Conservation (phyloP, 2,329 filamentous ascomycete species). For the Clarireedia monteithiana region DNA sequence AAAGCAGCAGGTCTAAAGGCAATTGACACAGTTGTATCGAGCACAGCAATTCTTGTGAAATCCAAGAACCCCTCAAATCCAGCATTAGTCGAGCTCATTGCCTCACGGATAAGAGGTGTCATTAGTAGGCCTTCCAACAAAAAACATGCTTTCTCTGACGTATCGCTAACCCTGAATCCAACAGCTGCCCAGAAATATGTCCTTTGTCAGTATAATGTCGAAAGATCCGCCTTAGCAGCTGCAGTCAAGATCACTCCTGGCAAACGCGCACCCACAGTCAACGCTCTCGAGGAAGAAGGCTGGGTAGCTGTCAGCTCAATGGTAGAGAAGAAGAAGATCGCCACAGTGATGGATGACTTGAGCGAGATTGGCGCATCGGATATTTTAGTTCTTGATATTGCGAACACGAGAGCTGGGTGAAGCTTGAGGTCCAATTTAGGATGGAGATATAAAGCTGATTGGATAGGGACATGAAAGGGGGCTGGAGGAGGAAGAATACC, state of each 20-base stretch:
- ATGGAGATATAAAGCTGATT: background rate
- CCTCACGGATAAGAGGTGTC: conserved; percentile 81
- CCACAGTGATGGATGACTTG: conserved; percentile 30
- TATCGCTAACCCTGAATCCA: background rate
- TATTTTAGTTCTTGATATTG: conserved; percentile 30
- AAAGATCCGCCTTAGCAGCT: conserved; percentile 56
- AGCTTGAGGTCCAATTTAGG: background rate
- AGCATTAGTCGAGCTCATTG: conserved; percentile 74
- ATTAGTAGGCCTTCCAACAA: conserved; percentile 52
- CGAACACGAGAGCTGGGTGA: conserved; percentile 26
- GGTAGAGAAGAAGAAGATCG: conserved; percentile 41
- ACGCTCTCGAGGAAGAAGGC: conserved; percentile 75
- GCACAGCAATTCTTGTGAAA: conserved; percentile 84
- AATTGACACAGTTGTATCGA: conserved; percentile 87
- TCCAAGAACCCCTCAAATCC: conserved; percentile 76
- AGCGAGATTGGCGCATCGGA: conserved; percentile 27
- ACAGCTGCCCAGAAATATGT: conserved; percentile 81
- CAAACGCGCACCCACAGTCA: conserved; percentile 87
- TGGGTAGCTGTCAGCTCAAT: conserved; percentile 95
- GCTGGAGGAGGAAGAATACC: too few relatives aligned
- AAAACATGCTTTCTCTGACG: background rate
- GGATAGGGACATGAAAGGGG: background rate
- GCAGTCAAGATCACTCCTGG: conserved; percentile 81
- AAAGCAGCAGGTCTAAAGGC: conserved; percentile 87
- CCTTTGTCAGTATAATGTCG: conserved; percentile 93